Conservation (phyloP, 2,329 filamentous ascomycete genomes). For the Talaromyces sp. region DNA sequence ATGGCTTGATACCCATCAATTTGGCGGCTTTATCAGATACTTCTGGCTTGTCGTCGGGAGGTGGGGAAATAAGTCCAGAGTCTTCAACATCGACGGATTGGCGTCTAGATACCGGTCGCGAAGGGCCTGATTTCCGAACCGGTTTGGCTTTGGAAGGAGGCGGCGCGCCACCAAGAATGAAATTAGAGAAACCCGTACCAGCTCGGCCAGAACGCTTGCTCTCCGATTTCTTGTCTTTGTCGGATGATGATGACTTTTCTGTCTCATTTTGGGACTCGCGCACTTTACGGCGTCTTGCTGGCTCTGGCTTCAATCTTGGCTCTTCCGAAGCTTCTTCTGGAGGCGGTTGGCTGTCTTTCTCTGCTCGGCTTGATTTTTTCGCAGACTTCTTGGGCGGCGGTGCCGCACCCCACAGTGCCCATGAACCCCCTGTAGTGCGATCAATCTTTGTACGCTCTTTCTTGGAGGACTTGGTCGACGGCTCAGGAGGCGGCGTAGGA, state of each 20-base stretch:
- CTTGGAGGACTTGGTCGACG: constrained; percentile 56
- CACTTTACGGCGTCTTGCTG: constrained; percentile 55
- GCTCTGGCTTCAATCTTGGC: constrained; percentile 54
- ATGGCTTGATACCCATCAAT: constrained; percentile 59
- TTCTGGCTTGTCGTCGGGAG: constrained; percentile 62
- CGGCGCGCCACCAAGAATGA: constrained; percentile 64
- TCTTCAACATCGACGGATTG: constrained; percentile 62
- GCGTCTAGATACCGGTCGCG: constrained; percentile 57
- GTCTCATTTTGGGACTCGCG: constrained; percentile 52
- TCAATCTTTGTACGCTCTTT: constrained; percentile 75
- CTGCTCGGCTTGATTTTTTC: constrained; percentile 47
- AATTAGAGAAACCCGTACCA: constrained; percentile 54
- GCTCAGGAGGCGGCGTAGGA: constrained; percentile 49
- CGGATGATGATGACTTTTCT: constrained; percentile 58
- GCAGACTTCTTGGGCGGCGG: constrained; percentile 42
- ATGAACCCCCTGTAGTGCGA: constrained; percentile 62
- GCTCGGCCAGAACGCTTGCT: constrained; percentile 52
- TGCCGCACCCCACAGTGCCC: constrained; percentile 69
- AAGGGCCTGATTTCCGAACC: constrained; percentile 56
- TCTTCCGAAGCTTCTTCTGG: constrained; percentile 40
- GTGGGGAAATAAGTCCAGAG: constrained; percentile 65
- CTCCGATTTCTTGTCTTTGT: constrained; percentile 56
- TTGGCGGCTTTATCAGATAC: constrained; percentile 74
- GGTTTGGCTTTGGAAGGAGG: constrained; percentile 57
- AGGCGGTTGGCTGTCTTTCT: constrained; percentile 30